Base-by-base conservation (phyloP, 768 basidiomycete genomes). In the Cubamyces sp. region DNA sequence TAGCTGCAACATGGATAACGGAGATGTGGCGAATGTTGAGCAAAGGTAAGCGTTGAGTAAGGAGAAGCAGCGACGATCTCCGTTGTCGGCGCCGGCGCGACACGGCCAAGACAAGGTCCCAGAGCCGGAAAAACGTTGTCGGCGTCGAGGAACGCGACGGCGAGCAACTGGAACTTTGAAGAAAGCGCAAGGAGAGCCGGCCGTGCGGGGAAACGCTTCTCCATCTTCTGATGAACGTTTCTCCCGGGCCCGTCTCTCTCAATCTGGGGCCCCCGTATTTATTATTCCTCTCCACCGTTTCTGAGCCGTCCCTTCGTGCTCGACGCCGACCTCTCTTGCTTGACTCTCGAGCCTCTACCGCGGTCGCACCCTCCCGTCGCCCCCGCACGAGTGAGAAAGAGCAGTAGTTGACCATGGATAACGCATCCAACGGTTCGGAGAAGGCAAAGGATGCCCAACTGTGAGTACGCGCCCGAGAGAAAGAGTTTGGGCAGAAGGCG, bases 201-300 rank as follows among this genome's bases (percentile, higher is more conserved):
- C n/a, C 25, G 53, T 28, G 37, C 53, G 53, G 53, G 53, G 40
- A 43, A 54, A 54, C 53, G 41, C 40, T 54, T 54, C 53, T 54
- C 40, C 53, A 41, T 30, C 25, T 54, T 54, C 53, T 54, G 53
- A 54, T 54, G 15, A 54, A 42, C 21, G 53, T 15, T 54, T 54
- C 53, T 53, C 21, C 37, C 51, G 51, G 39, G 51, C 51, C 18
- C 48, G 47, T 48, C 25, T 21, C 26, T 25, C 47, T 48, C 12
- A 23, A 26, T 42, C 53, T 19, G 53, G 53, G 53, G 53, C 43
- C 53, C 40, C 40, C 23, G 15, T 54, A 54, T 54, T 42, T 54
- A 42, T 28, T 23, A 21, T 41, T 25, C 39, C 43, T 39, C 40
- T 12, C 11, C 41, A 18, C 40, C 14, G 42, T 21, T n/a, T 43